phyloP scores from a whole-genome alignment of 2,329 filamentous ascomycete genomes.

The Ceratocystis colombiana region DNA sequence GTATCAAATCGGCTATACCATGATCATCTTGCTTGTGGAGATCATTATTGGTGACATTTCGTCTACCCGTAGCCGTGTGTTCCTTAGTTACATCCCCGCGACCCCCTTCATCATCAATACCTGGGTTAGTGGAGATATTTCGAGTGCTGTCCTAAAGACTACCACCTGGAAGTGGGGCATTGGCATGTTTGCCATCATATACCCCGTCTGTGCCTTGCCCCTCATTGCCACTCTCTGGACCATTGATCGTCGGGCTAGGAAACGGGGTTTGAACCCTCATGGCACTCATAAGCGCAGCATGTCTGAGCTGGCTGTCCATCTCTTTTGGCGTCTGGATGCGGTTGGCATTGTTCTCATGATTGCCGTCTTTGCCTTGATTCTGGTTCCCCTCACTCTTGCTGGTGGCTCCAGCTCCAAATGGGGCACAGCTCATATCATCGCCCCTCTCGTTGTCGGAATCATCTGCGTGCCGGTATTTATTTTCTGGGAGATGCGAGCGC shows the following conservation, averaged over 20 bases:
- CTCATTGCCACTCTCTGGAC: slow-evolving; percentile 44
- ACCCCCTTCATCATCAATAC: slow-evolving; percentile 54
- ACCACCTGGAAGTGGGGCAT: slow-evolving; percentile 54
- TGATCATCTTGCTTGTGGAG: slow-evolving; percentile 50
- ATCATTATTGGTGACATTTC: slow-evolving; percentile 56
- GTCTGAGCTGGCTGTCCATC: slow-evolving; percentile 27
- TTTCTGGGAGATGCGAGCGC: slow-evolving; percentile 39
- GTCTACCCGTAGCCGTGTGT: slow-evolving; percentile 50
- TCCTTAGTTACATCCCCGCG: slow-evolving; percentile 55
- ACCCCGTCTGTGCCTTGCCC: slow-evolving; percentile 47
- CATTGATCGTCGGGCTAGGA: slow-evolving; percentile 44
- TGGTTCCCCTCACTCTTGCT: slow-evolving; percentile 40
- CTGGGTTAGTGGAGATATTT: slow-evolving; percentile 52
- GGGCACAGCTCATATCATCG: slow-evolving; percentile 35
- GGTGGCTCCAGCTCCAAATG: slow-evolving; percentile 36
- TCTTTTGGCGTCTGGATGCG: slow-evolving; percentile 41
- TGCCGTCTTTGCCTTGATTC: slow-evolving; percentile 39
- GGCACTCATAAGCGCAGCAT: slow-evolving; percentile 32
- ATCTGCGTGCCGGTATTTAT: slow-evolving; percentile 43
- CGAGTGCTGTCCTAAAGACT: slow-evolving; percentile 38
- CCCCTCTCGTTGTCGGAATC: slow-evolving; percentile 39
- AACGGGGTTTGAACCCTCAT: slow-evolving; percentile 38
- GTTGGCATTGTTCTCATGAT: slow-evolving; percentile 39
- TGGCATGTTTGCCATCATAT: slow-evolving; percentile 56
- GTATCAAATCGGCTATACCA: slow-evolving; percentile 55